Base-by-base conservation (phyloP, 1,139 yeast species). In the Sugiyamaella grinbergsii region DNA sequence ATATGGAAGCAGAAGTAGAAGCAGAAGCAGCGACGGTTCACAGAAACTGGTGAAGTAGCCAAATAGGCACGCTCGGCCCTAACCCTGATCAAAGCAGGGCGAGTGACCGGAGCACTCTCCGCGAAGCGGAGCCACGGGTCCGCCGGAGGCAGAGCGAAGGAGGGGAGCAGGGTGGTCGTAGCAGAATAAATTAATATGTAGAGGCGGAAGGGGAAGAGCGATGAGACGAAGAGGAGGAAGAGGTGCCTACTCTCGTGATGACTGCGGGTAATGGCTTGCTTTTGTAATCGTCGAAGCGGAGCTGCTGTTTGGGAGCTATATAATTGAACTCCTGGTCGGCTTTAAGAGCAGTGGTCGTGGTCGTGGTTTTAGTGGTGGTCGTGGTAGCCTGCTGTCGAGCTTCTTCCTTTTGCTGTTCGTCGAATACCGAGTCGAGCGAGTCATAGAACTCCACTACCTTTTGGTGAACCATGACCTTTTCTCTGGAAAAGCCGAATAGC, bases 361-460 rank as follows among this genome's bases (percentile, higher is more conserved):
- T 40, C 32, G 22, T 40, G 29, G 22, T 22, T 15, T 11, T 7
- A 15, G 13, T 39, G 32, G 32, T 11, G 18, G 29, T 11, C 11
- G 19, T n/a, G 42, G n/a, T n/a, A n/a, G n/a, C n/a, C n/a, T n/a
- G n/a, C n/a, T n/a, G n/a, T n/a, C n/a, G n/a, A n/a, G n/a, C n/a
- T n/a, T n/a, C n/a, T n/a, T n/a, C n/a, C n/a, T n/a, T n/a, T 7
- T 40, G 31, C 8, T 29, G 24, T 11, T 32, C 44, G 34, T 40
- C 20, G 5, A 22, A 34, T 2, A 34, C 29, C 3, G 47, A 22
- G n/a, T 53, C 42, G 49, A 84, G 65, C 1, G 71, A 62, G 13
- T 72, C 62, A 65, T 90, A 90, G 63, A 89, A 91, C 22, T 75
- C 71, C 49, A 78, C 80, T 3, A 91, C 98, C 51, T 76, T 80